Evolutionary conservation across 306 rosid genomes (phyloP).

Genomic region (Cicer chorassanicum): DNA sequence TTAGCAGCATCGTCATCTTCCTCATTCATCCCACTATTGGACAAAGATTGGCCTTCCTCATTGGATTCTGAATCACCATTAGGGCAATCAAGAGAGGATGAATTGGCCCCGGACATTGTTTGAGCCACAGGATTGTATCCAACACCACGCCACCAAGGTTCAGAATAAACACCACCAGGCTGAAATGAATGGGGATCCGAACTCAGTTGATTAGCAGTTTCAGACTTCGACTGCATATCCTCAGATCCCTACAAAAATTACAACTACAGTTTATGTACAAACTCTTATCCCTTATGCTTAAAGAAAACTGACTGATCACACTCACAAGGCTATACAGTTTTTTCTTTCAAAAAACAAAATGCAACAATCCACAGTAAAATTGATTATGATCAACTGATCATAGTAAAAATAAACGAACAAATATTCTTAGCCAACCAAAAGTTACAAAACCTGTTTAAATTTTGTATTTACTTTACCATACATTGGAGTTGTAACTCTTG

Average conservation of each 20-base stretch:
- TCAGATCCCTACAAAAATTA: slow-evolving; percentile 40
- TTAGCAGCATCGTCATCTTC: slow-evolving; percentile 74
- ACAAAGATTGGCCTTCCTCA: slow-evolving; percentile 76
- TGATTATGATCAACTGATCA: slow-evolving; percentile 21
- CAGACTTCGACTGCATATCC: slow-evolving; percentile 84
- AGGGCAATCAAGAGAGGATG: slow-evolving; percentile 73
- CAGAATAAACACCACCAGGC: slow-evolving; percentile 58
- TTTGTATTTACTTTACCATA: slow-evolving; percentile 30
- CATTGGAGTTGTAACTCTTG: slow-evolving; percentile 21
- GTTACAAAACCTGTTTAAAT: not conserved
- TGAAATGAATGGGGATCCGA: slow-evolving; percentile 65
- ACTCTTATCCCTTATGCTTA: not conserved
- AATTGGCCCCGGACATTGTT: slow-evolving; percentile 60
- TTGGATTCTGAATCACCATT: slow-evolving; percentile 85
- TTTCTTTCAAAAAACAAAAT: not conserved
- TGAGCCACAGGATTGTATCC: slow-evolving; percentile 67
- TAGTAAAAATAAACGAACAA: not conserved
- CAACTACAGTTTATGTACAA: slow-evolving; percentile 5
- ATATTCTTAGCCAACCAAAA: slow-evolving; percentile 13
- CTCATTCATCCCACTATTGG: slow-evolving; percentile 71
- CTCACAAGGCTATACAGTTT: slow-evolving; percentile 10
- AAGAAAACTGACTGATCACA: slow-evolving; percentile 14
- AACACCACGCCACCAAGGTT: slow-evolving; percentile 88
- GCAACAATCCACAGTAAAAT: not conserved
- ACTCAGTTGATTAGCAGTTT: slow-evolving; percentile 57